Percentiles rank a stretch among this genome's conserved stretches.
Conservation (phyloP, 2,329 filamentous ascomycete genomes). For the Blastomyces gilchristii region DNA sequence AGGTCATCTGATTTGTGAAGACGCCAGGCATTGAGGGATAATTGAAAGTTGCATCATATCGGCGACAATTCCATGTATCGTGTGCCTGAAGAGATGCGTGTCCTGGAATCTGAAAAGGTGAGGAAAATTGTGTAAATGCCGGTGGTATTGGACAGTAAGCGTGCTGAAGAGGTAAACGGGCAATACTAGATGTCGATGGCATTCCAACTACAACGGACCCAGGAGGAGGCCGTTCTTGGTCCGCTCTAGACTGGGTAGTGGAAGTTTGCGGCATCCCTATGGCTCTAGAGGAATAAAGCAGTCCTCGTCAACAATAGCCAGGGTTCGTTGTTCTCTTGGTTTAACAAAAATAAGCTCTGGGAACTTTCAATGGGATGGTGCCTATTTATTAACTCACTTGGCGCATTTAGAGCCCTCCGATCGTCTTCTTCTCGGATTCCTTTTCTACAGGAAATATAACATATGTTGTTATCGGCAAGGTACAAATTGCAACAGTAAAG, state of each 20-base stretch:
- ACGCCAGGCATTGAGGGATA: background rate
- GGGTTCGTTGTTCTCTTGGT: background rate
- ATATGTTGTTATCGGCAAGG: background rate
- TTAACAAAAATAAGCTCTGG: background rate
- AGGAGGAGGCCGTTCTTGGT: background rate
- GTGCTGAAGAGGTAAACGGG: background rate
- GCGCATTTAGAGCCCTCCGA: background rate
- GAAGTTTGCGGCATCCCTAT: background rate
- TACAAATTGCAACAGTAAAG: background rate
- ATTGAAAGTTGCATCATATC: constrained; percentile 1
- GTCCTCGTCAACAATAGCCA: background rate
- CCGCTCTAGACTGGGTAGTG: background rate
- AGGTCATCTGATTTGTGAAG: background rate
- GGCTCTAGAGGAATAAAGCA: background rate
- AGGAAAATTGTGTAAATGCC: background rate
- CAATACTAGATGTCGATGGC: background rate
- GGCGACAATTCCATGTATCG: constrained; percentile 2
- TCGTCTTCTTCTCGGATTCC: background rate
- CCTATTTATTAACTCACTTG: background rate
- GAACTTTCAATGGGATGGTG: background rate
- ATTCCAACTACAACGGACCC: no score
- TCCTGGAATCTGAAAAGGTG: background rate
- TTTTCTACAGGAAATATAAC: no score
- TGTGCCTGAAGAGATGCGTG: background rate
- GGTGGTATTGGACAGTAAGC: background rate